Percentiles rank a stretch among this genome's conserved stretches.
Evolutionary conservation across 2,329 filamentous ascomycete genomes (phyloP).

Genomic region (Botrytis squamosa): DNA sequence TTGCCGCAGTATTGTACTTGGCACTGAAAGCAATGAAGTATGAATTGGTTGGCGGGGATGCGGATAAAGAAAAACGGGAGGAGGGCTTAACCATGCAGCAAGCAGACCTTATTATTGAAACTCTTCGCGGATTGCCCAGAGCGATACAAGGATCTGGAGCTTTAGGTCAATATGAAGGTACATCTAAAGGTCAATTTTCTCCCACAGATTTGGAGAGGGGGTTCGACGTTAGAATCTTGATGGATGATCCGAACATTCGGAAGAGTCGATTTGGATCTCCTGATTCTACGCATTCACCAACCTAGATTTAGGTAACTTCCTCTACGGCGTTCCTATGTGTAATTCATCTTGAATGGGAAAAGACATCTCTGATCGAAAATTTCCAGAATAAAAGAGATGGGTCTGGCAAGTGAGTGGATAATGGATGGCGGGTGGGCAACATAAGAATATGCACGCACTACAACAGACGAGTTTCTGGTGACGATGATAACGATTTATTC

Average conservation of each 20-base stretch:
- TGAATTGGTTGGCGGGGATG: conserved; percentile 20
- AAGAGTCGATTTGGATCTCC: not conserved
- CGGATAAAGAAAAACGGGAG: conserved; percentile 16
- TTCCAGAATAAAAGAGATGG: not conserved
- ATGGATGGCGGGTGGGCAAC: not conserved
- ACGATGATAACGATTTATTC: not conserved
- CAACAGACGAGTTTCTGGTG: too few relatives aligned
- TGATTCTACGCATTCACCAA: not conserved
- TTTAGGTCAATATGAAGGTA: not conserved
- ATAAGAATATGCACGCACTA: not conserved
- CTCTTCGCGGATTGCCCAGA: conserved; percentile 10
- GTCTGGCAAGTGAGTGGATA: too few relatives aligned
- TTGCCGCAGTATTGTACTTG: conserved; percentile 11
- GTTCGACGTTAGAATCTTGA: not conserved
- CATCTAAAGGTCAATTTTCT: not conserved
- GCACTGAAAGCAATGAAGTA: conserved; percentile 16
- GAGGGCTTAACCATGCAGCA: not conserved
- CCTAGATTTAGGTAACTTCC: not conserved
- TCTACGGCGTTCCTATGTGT: not conserved
- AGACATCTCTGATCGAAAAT: not conserved
- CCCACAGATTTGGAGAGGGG: not conserved
- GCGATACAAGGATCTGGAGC: not conserved
- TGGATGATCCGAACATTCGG: not conserved
- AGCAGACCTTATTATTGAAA: conserved; percentile 16
- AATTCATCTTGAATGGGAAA: not conserved